Conservation (phyloP, 345 rosid species). For the Corymbia maculata region DNA sequence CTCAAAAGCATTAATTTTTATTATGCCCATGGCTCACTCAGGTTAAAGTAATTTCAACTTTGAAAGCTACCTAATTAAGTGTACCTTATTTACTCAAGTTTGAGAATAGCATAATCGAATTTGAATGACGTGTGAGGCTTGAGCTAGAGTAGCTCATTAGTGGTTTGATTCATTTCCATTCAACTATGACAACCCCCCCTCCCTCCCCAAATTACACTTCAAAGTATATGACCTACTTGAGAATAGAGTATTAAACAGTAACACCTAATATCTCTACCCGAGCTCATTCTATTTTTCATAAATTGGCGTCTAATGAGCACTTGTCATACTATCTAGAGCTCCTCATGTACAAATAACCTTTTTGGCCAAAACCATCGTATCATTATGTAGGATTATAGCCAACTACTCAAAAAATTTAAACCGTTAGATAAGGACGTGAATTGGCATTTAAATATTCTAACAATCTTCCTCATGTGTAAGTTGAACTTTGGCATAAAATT, state of each 20-base stretch:
- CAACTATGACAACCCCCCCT: neutral
- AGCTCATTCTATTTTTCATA: neutral
- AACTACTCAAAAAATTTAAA: neutral
- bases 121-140: neutral
- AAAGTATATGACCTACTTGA: no score
- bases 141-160: neutral
- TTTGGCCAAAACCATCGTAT: no score
- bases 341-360: no score
- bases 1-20: no score
- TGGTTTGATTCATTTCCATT: neutral
- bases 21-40: no score
- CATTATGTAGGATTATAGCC: no score
- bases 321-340: no score
- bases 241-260: no score
- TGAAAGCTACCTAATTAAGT: no score
- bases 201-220: neutral
- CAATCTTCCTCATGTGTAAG: neutral
- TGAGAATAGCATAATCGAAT: neutral
- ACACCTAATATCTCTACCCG: no score
- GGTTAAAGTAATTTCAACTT: no score
- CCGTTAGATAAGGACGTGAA: neutral
- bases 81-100: no score
- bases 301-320: accelerated
- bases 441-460: neutral
- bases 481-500: neutral